These are phyloP conservation scores for Oidiodendron maius DNA, from an alignment of 495 filamentous ascomycete genomes.

Conservation along the genomic window DNA sequence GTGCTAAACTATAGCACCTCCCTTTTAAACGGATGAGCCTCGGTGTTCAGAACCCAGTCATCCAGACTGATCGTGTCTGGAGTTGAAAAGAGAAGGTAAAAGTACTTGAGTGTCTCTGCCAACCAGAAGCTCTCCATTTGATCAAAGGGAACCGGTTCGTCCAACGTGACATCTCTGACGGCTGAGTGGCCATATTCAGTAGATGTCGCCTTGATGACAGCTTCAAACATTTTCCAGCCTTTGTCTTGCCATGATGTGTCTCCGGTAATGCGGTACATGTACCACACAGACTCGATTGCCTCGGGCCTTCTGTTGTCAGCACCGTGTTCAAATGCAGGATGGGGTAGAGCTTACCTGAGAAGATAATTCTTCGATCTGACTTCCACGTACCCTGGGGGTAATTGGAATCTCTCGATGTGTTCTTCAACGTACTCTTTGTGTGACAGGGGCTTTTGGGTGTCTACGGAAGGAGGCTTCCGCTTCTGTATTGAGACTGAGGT, in stretches of 20 bases:
- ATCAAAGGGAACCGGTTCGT: constrained; percentile 22
- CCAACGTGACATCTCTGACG: constrained; percentile 63
- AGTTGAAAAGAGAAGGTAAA: constrained; percentile 70
- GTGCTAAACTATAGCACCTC: too few species aligned
- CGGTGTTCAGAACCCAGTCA: constrained; percentile 74
- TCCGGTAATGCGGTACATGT: constrained; percentile 90
- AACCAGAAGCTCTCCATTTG: constrained; percentile 59
- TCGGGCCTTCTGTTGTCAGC: constrained; percentile 63
- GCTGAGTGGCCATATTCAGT: constrained; percentile 65
- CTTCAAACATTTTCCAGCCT: constrained; percentile 86
- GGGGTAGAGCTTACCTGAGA: constrained; percentile 49
- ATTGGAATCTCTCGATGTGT: constrained; percentile 51
- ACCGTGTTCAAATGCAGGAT: constrained; percentile 4
- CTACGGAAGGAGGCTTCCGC: constrained; percentile 6
- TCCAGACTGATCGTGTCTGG: constrained; percentile 72
- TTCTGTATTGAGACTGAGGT: constrained; percentile 14
- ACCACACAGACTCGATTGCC: constrained; percentile 92
- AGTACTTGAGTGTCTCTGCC: constrained; percentile 76
- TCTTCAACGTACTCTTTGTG: constrained; percentile 60
- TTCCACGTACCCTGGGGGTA: constrained; percentile 60
- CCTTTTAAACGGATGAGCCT: constrained; percentile 52
- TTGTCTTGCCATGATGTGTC: constrained; percentile 74
- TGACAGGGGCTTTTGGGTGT: too few species aligned
- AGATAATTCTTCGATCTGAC: constrained; percentile 63
- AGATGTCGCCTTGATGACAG: constrained; percentile 59